Base-by-base conservation (phyloP, 2,329 filamentous ascomycete genomes). In the Arthroderma sp. region DNA sequence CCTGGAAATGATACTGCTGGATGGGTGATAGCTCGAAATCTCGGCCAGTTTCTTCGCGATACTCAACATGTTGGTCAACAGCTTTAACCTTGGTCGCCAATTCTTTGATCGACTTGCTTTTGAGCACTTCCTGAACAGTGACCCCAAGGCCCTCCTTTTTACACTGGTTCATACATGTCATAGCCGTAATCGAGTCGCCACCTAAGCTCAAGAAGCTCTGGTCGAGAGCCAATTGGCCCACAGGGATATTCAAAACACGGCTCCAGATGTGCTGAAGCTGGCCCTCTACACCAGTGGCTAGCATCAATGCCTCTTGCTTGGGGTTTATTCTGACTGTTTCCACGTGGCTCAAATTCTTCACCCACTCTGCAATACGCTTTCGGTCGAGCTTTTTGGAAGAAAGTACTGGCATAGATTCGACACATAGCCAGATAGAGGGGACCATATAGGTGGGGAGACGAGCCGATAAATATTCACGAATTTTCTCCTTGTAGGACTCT, bases 111-210 rank as follows among this genome's bases (percentile, higher is more conserved):
- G 69, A 72, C 47, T 66, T 68, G 54, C 65, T 66, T 10, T 63
- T 66, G 30, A 73, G 55, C 3, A 73, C 62, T 27, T 71, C 67
- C 49, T 71, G 69, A 7, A 73, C 68, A 7, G 62, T 68, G 27
- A 72, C 54, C 8, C 63, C 61, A 46, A 72, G 57, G 1, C 66
- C 67, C 32, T 58, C 55, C 51, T 68, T 69, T 40, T 68, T 68
- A 48, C 66, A 71, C 32, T 67, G 59, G 2, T 65, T 65, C 46
- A 69, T 62, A 34, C 69, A 69, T 40, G 68, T 68, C 64, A 73
- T 72, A 0, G 70, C 68, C 36, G 68, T 69, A 44, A 72, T 71
- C 0, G 68, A 71, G 45, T 72, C 69, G 42, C 69, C 69, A 31
- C 69, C 68, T 2, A 71, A 50, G 7, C 60, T 64, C 3, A 72